Base-by-base conservation (phyloP, 1,284 basidiomycete species). In the Heterobasidion irregulare region DNA sequence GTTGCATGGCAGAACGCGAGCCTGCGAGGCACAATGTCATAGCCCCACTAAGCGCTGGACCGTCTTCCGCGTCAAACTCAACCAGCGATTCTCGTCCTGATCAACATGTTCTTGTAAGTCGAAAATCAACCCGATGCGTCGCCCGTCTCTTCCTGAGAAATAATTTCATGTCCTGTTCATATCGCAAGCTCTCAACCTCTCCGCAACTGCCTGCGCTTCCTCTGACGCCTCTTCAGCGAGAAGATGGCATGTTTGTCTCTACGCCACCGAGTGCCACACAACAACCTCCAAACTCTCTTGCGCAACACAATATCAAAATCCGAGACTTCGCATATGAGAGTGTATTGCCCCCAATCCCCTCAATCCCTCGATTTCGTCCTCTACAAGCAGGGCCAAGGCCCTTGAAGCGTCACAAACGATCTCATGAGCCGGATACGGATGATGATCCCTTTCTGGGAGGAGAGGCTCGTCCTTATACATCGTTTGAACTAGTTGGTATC, bases 251-350 rank as follows among this genome's bases (percentile, higher is more conserved):
- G 0, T 19, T 18, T 19, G n/a, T 47, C 1, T 26, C 47, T 19
- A 16, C 47, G 7, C 19, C 35, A 32, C 36, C 9, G 16, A 10
- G 35, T 26, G 55, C 53, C 41, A 43, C 10, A 43, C 51, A 53
- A 5, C 43, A 18, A 32, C 54, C 58, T 10, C 38, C 38, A 41
- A n/a, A 6, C 35, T 44, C 59, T 16, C 52, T 86, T 52, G 68
- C 70, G 55, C 66, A 65, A 48, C 58, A 76, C 19, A 82, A 82
- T 18, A 76, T 88, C 67, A 83, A 80, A 76, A 80, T 85, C 58
- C 80, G 82, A 70, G 85, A 88, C 69, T 89, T 84, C 72, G 84
- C 79, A 19, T 83, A 82, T 68, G 82, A 86, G 67, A 82, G 75
- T 66, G 78, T 68, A 34, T 69, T 86, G 43, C 83, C 84, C 6